Evolutionary conservation across 2,329 filamentous ascomycete species (phyloP).

Genomic region (Alternaria metachromatica): DNA sequence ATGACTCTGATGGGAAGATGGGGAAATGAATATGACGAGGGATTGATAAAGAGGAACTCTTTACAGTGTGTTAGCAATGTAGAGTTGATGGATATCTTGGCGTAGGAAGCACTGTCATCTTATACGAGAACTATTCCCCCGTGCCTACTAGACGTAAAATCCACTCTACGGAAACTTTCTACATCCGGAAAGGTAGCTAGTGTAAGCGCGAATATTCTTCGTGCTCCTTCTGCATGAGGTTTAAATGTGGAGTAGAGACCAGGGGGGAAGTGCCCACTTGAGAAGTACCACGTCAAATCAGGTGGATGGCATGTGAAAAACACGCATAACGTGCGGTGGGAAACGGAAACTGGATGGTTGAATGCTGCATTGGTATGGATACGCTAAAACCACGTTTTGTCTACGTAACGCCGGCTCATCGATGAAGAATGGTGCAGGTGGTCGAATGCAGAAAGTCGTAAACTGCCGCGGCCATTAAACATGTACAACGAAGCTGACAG

Average conservation of each 20-base stretch:
- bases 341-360: not conserved
- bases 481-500: not conserved
- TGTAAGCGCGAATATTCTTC: not conserved
- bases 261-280: not conserved
- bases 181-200: not conserved
- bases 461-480: not conserved
- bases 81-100: not conserved
- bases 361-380: not conserved
- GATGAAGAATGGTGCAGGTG: not conserved
- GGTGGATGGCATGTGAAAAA: not conserved
- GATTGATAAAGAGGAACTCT: not conserved
- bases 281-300: not conserved
- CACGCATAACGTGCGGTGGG: not conserved
- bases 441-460: not conserved
- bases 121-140: not conserved
- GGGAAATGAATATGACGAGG: not conserved
- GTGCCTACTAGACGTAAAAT: not conserved
- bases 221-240: not conserved
- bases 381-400: not conserved
- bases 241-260: not conserved
- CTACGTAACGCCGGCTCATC: not conserved
- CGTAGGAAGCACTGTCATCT: not conserved
- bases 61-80: not conserved
- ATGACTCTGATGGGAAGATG: not conserved
- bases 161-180: not conserved